These are phyloP conservation scores for Alternaria viburni DNA, from an alignment of 2,329 filamentous ascomycete genomes.

Conservation along the genomic window DNA sequence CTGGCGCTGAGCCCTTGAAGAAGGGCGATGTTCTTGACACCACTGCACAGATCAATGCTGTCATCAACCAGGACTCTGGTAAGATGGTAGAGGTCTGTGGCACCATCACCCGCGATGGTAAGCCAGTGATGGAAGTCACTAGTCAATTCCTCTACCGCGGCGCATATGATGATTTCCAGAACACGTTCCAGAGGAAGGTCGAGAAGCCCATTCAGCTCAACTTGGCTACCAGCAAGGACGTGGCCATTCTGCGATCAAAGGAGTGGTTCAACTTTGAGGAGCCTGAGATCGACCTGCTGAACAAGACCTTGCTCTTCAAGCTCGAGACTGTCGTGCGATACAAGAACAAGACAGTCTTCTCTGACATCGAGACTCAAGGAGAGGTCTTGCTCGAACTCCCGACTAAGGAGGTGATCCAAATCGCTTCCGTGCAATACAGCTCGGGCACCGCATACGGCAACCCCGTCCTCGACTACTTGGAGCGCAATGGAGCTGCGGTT, in stretches of 20 bases:
- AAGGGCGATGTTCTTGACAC: constrained; percentile 93
- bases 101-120: constrained; percentile 83
- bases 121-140: constrained; percentile 96
- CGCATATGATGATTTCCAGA: constrained; percentile 89
- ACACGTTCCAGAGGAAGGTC: constrained; percentile 97
- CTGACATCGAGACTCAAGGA: constrained; percentile 87
- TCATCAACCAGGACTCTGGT: constrained; percentile 96
- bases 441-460: constrained; percentile 92
- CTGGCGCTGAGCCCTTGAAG: constrained; percentile 91
- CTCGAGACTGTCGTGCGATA: constrained; percentile 89
- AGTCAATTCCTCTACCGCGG: constrained; percentile 98
- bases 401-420: constrained; percentile 95
- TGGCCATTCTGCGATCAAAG: constrained; percentile 93
- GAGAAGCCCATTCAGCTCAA: constrained; percentile 96
- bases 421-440: constrained; percentile 96
- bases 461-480: constrained; percentile 93
- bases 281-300: constrained; percentile 82
- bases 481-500: constrained; percentile 87
- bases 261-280: constrained; percentile 95
- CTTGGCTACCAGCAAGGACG: constrained; percentile 84
- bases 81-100: constrained; percentile 99
- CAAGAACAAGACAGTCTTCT: constrained; percentile 94
- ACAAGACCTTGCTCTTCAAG: constrained; percentile 94
- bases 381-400: constrained; percentile 93
- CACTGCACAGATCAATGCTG: constrained; percentile 93